Percentiles rank a stretch among this genome's conserved stretches.
Conservation (phyloP, 1,284 basidiomycete species). For the Leccinum insolens region DNA sequence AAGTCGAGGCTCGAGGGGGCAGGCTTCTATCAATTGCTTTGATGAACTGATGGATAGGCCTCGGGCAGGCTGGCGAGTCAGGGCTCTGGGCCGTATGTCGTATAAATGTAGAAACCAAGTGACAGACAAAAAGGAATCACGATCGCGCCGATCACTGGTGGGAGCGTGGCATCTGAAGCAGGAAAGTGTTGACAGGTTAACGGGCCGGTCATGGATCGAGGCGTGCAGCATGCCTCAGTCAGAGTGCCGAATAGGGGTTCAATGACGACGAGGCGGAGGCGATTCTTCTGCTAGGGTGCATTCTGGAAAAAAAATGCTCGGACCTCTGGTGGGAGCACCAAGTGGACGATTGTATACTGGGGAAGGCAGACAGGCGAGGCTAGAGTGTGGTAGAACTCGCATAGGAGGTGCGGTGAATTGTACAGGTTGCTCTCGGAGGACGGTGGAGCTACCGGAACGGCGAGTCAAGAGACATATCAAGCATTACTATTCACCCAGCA, state of each 20-base stretch:
- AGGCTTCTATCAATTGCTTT: slow-evolving; percentile 10
- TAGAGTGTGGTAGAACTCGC: neutral
- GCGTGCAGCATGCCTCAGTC: neutral
- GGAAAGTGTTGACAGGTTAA: neutral
- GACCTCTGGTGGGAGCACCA: neutral
- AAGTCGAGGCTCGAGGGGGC: neutral
- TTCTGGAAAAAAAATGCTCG: neutral
- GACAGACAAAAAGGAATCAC: neutral
- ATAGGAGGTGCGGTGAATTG: slow-evolving; percentile 3
- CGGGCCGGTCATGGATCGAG: neutral
- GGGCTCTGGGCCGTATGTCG: slow-evolving; percentile 15
- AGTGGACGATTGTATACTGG: neutral
- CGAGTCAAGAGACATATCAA: neutral
- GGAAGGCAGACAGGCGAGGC: neutral
- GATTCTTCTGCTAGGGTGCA: neutral
- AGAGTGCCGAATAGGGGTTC: neutral
- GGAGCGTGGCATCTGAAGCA: neutral
- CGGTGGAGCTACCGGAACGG: neutral
- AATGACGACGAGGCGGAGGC: neutral
- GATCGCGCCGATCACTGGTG: neutral
- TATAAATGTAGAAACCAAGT: slow-evolving; percentile 11
- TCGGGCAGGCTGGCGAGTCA: slow-evolving; percentile 6
- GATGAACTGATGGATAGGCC: slow-evolving; percentile 9
- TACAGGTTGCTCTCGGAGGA: neutral
- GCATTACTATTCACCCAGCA: neutral